Percentiles rank a stretch among this genome's conserved stretches.
phyloP scores from a whole-genome alignment of 352 stramenopile species.

The Globisporangium sylvaticum region DNA sequence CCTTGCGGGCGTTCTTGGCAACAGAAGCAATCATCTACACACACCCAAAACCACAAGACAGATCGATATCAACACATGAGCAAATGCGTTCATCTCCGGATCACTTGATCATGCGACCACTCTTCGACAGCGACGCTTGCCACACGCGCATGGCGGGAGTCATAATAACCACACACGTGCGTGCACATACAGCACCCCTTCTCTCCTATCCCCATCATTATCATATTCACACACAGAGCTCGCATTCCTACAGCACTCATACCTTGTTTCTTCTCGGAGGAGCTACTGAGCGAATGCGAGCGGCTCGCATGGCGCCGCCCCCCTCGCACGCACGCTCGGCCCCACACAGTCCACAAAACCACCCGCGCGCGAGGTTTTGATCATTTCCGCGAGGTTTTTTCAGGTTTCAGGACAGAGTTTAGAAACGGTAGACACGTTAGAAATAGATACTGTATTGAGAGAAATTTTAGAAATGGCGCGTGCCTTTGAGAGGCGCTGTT shows the following conservation, averaged over 20 bases:
- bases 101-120: background rate
- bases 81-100: background rate
- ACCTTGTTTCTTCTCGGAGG: conserved; percentile 21
- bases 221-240: background rate
- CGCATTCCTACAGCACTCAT: background rate
- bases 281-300: conserved; percentile 21
- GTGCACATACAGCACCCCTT: background rate
- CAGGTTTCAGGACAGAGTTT: too few species aligned
- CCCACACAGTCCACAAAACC: conserved; percentile 13
- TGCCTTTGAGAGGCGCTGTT: background rate
- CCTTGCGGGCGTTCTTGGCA: conserved; percentile 64
- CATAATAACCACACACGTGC: background rate
- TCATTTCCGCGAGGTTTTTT: background rate
- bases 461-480: conserved; percentile 4
- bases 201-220: background rate
- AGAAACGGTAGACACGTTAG: background rate
- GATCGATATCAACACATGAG: background rate
- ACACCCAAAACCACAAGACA: background rate
- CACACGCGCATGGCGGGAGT: background rate
- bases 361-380: conserved; percentile 3
- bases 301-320: background rate
- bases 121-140: background rate
- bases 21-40: conserved; percentile 65
- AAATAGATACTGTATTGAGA: background rate
- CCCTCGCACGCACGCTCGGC: background rate